Evolutionary conservation across 2,329 filamentous ascomycete genomes (phyloP).

Genomic region (Ascochyta rabiei): DNA sequence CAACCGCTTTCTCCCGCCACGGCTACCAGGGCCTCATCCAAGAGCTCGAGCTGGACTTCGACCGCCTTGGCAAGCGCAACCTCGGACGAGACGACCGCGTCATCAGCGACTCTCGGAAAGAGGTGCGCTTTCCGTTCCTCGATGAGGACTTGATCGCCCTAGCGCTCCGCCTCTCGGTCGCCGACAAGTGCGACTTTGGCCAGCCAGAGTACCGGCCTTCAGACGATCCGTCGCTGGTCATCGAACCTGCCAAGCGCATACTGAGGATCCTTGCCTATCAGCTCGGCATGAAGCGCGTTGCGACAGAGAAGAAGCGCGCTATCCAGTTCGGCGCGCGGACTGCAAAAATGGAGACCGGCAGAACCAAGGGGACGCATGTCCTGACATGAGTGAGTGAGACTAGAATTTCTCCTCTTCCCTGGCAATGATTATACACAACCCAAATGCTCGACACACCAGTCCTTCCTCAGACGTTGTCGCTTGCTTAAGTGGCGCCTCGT

Average conservation of each 20-base stretch:
- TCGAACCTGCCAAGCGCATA: slow-evolving; percentile 82
- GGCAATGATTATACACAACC: slow-evolving; percentile 41
- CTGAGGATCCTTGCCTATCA: slow-evolving; percentile 77
- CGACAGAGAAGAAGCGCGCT: slow-evolving; percentile 90
- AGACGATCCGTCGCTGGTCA: slow-evolving; percentile 38
- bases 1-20: slow-evolving; percentile 71
- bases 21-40: slow-evolving; percentile 76
- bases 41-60: slow-evolving; percentile 85
- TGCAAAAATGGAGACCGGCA: slow-evolving; percentile 55
- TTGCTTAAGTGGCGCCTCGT: neutral
- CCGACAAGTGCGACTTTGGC: slow-evolving; percentile 89
- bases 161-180: slow-evolving; percentile 75
- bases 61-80: slow-evolving; percentile 88
- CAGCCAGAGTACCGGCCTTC: slow-evolving; percentile 21
- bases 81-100: slow-evolving; percentile 91
- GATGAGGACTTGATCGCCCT: slow-evolving; percentile 87
- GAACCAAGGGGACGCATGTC: slow-evolving; percentile 55
- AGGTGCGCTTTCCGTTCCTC: slow-evolving; percentile 88
- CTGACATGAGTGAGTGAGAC: slow-evolving; percentile 37
- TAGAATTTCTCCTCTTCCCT: neutral
- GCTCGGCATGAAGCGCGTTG: slow-evolving; percentile 73
- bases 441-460: slow-evolving; percentile 37
- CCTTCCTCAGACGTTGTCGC: slow-evolving; percentile 21
- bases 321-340: slow-evolving; percentile 59
- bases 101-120: slow-evolving; percentile 85